phyloP scores from a whole-genome alignment of 805 yeast species.

The Metschnikowia continentalis region DNA sequence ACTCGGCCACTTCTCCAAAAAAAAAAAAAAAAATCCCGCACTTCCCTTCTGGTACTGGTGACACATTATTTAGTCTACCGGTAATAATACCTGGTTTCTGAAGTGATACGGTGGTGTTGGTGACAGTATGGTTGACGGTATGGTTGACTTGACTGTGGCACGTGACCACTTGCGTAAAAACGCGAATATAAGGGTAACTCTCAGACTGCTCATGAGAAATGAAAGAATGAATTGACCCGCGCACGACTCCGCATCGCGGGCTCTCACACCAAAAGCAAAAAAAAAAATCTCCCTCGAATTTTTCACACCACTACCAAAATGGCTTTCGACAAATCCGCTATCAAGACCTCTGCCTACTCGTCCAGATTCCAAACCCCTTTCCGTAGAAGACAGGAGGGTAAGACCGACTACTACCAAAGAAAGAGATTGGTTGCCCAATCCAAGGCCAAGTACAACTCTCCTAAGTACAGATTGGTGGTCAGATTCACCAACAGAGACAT shows the following conservation, averaged over 20 bases:
- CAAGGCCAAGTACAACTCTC: constrained; percentile 99
- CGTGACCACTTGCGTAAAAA: constrained; percentile 5
- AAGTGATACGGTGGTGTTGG: too few species aligned
- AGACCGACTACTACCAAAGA: constrained; percentile 99
- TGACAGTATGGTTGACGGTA: too few species aligned
- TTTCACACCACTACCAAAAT: constrained; percentile 38
- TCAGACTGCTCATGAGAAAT: neutral
- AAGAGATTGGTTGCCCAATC: constrained; percentile 99
- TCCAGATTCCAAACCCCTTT: constrained; percentile 99
- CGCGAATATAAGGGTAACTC: neutral
- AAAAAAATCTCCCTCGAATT: constrained; percentile 2
- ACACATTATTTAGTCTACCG: too few species aligned
- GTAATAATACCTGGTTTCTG: too few species aligned
- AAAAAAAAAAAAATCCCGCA: too few species aligned
- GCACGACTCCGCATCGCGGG: constrained; percentile 14
- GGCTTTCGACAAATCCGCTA: constrained; percentile 63
- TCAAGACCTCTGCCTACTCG: constrained; percentile 90
- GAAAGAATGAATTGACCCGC: neutral
- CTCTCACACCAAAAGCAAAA: constrained; percentile 3
- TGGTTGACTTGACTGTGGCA: neutral
- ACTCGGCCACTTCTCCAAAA: too few species aligned
- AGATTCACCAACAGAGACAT: constrained; percentile 99
- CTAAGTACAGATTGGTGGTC: constrained; percentile 99
- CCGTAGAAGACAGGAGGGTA: constrained; percentile 99
- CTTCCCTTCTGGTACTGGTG: too few species aligned